Evolutionary conservation across 1,284 basidiomycete genomes (phyloP).

Genomic region (Austropuccinia psidii): DNA sequence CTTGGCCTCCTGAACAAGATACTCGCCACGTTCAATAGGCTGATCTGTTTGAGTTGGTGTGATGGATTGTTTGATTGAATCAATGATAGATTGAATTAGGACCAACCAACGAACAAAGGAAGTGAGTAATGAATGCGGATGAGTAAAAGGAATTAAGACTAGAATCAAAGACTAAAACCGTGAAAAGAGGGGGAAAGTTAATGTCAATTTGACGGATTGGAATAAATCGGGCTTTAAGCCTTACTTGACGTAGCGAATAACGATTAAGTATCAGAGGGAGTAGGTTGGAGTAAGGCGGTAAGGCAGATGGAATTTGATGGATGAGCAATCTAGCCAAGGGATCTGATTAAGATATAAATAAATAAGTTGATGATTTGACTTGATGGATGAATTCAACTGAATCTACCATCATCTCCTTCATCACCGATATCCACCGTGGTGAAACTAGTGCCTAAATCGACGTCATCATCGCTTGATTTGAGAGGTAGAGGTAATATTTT

Average conservation of each 20-base stretch:
- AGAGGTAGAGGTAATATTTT: slow-evolving; percentile 46
- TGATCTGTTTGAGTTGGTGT: slow-evolving; percentile 10
- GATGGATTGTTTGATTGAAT: slow-evolving; percentile 27
- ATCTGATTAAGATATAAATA: too few relatives aligned
- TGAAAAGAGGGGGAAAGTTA: background rate
- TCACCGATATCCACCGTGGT: slow-evolving; percentile 76
- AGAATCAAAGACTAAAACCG: slow-evolving; percentile 21
- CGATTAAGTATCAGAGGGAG: slow-evolving; percentile 38
- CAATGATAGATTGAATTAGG: slow-evolving; percentile 28
- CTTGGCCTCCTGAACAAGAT: slow-evolving; percentile 27
- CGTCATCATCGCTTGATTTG: slow-evolving; percentile 38
- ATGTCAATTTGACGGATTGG: background rate
- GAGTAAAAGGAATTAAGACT: slow-evolving; percentile 33
- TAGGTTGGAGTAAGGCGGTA: slow-evolving; percentile 38
- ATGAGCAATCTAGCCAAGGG: slow-evolving; percentile 35
- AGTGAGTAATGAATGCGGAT: slow-evolving; percentile 32
- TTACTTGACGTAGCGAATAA: slow-evolving; percentile 39
- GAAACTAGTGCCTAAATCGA: slow-evolving; percentile 75
- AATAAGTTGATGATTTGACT: too few relatives aligned
- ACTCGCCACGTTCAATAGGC: slow-evolving; percentile 19
- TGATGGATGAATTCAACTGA: too few relatives aligned
- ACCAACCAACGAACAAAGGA: slow-evolving; percentile 34
- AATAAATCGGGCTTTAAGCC: background rate
- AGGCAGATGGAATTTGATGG: slow-evolving; percentile 27
- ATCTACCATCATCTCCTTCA: slow-evolving; percentile 79